Conservation (phyloP, 2,329 filamentous ascomycete species). For the Capronia epimyces region DNA sequence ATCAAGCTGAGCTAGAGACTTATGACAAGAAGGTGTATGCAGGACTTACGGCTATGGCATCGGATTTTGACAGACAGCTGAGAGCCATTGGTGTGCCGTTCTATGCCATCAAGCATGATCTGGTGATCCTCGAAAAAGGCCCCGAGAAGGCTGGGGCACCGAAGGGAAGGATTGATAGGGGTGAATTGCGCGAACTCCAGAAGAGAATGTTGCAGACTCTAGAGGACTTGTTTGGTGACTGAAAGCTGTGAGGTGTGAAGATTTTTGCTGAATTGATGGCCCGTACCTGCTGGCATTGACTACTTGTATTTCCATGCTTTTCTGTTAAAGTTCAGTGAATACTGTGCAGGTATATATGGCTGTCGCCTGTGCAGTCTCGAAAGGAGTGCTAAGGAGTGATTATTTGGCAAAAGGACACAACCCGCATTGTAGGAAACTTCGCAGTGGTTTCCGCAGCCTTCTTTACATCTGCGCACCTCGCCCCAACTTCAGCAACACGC, state of each 20-base stretch:
- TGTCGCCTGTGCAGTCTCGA: background rate
- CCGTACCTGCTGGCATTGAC: background rate
- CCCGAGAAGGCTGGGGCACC: conserved; percentile 18
- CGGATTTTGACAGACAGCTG: conserved; percentile 52
- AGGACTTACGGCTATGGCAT: conserved; percentile 55
- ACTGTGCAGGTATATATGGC: background rate
- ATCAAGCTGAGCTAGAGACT: conserved; percentile 50
- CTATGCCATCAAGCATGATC: conserved; percentile 48
- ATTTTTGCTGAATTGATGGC: background rate
- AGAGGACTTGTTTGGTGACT: conserved; percentile 45
- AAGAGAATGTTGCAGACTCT: conserved; percentile 47
- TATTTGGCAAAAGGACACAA: background rate
- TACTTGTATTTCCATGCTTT: background rate
- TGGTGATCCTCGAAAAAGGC: conserved; percentile 36
- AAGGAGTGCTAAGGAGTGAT: background rate
- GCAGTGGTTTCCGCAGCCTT: no score
- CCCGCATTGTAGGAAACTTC: no score
- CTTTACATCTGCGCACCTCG: no score
- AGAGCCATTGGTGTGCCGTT: conserved; percentile 57
- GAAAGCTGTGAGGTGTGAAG: conserved; percentile 4
- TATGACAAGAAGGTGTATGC: conserved; percentile 61
- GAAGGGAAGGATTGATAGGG: conserved; percentile 35
- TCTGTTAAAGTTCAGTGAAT: no score
- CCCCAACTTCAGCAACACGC: background rate
- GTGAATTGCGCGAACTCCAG: conserved; percentile 43